Evolutionary conservation across 2,329 filamentous ascomycete species (phyloP), one percentile per base, ranked within the genome.

Genomic region (Hypoxylon sp.): DNA sequence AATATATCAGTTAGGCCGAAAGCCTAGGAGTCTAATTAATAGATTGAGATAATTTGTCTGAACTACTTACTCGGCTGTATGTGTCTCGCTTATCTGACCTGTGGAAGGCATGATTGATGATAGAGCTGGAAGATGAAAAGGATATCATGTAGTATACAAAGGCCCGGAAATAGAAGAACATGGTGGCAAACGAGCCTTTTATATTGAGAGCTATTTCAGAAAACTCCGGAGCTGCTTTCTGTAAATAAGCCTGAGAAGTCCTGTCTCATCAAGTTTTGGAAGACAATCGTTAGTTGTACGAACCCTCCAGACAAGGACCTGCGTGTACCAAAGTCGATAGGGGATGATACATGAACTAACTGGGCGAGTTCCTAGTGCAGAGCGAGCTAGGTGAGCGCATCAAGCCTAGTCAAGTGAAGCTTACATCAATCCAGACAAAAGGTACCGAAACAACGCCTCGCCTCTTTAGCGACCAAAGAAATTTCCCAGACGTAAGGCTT

Each of bases 21-120:
- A 3, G 6, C 1, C 19, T n/a, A 2, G 5, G 11, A 10, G 4
- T 1, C 32, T 21, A 5, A 17, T n/a, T 30, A n/a, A n/a, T n/a
- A 2, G 38, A 21, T 55, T 10, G 23, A 30, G 10, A 28, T 23
- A 45, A 6, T 3, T n/a, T 23, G 6, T 21, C 14, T 30, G 17
- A 6, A 43, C 7, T 21, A 48, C 34, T 41, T 28, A 59, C 61
- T 58, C 28, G 23, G 30, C 19, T 21, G 49, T 51, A 4, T 23
- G 14, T 5, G 13, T 38, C 3, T 13, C 21, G 38, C n/a, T 28
- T 11, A 41, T 14, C 6, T 53, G 25, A 13, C 19, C 19, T 23
- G 25, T n/a, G 19, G 61, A 59, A 30, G 61, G n/a, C 53, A 58
- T 63, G 5, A n/a, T 51, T 13, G 4, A 28, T 51, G 2, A 9